These are phyloP conservation scores for Neotropicomus parvogracilis DNA, from an alignment of 1,284 basidiomycete genomes.

Conservation along the genomic window DNA sequence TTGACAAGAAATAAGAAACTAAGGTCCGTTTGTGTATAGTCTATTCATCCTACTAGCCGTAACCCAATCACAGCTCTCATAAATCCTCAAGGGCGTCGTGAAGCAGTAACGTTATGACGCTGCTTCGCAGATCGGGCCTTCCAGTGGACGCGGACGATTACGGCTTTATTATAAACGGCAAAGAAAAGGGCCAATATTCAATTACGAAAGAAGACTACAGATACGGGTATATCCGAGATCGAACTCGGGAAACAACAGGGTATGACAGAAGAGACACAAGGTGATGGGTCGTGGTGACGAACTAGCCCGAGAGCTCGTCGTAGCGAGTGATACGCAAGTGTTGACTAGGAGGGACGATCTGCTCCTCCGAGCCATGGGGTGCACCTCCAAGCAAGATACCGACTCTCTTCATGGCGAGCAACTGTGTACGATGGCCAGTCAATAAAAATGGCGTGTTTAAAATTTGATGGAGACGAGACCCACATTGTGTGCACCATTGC, in stretches of 20 bases:
- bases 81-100: too few relatives aligned
- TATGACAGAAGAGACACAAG: not conserved
- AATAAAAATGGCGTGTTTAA: not conserved
- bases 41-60: too few relatives aligned
- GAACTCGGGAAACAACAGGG: not conserved
- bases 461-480: slow-evolving; percentile 21
- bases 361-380: slow-evolving; percentile 53
- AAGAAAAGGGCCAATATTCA: too few relatives aligned
- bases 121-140: too few relatives aligned
- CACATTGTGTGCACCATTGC: slow-evolving; percentile 83
- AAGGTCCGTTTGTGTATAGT: too few relatives aligned
- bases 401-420: slow-evolving; percentile 84
- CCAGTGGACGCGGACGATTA: too few relatives aligned
- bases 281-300: not conserved
- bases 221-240: not conserved
- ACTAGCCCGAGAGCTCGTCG: not conserved
- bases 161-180: too few relatives aligned
- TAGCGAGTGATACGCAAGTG: slow-evolving; percentile 57
- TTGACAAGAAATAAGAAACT: too few relatives aligned
- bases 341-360: slow-evolving; percentile 57
- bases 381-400: slow-evolving; percentile 76
- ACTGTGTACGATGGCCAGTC: slow-evolving; percentile 31
- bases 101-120: too few relatives aligned
- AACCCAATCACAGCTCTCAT: too few relatives aligned
- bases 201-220: not conserved